Conservation (phyloP, 345 rosid genomes). For the Eucalyptus tenuipes region DNA sequence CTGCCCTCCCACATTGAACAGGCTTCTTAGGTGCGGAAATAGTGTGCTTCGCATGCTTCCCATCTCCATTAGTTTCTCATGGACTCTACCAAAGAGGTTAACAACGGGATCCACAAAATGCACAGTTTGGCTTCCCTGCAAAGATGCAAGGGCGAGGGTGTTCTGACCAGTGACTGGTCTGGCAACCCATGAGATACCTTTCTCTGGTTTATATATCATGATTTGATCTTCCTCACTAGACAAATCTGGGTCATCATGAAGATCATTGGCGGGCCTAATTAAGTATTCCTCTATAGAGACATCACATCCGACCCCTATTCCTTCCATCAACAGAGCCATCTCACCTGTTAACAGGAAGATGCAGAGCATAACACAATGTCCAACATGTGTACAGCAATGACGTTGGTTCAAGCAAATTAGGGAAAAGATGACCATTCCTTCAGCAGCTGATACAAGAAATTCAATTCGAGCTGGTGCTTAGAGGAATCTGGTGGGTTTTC, state of each 20-base stretch:
- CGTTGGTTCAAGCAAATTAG: background rate
- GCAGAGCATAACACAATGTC: background rate
- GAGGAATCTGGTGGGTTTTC: background rate
- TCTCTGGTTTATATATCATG: slow-evolving; percentile 85
- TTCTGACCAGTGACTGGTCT: slow-evolving; percentile 77
- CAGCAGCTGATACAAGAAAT: background rate
- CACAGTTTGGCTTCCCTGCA: slow-evolving; percentile 52
- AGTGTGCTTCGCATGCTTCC: slow-evolving; percentile 91
- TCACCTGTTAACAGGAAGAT: slow-evolving; percentile 60
- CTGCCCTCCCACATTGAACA: slow-evolving; percentile 90
- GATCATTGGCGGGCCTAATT: slow-evolving; percentile 58
- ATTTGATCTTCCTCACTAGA: slow-evolving; percentile 62
- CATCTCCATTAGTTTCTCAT: slow-evolving; percentile 65
- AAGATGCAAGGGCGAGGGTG: slow-evolving; percentile 43
- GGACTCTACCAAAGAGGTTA: slow-evolving; percentile 76
- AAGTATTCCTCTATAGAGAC: slow-evolving; percentile 83
- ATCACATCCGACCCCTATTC: slow-evolving; percentile 79
- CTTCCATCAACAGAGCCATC: slow-evolving; percentile 95
- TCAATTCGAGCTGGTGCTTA: background rate
- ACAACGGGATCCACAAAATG: slow-evolving; percentile 79
- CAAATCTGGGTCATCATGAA: slow-evolving; percentile 43
- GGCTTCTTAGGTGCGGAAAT: slow-evolving; percentile 93
- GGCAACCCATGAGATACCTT: slow-evolving; percentile 75
- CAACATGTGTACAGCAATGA: background rate
- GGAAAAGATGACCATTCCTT: background rate